phyloP scores from a whole-genome alignment of 2,329 filamentous ascomycete species.

The Diaporthe aspalathi region DNA sequence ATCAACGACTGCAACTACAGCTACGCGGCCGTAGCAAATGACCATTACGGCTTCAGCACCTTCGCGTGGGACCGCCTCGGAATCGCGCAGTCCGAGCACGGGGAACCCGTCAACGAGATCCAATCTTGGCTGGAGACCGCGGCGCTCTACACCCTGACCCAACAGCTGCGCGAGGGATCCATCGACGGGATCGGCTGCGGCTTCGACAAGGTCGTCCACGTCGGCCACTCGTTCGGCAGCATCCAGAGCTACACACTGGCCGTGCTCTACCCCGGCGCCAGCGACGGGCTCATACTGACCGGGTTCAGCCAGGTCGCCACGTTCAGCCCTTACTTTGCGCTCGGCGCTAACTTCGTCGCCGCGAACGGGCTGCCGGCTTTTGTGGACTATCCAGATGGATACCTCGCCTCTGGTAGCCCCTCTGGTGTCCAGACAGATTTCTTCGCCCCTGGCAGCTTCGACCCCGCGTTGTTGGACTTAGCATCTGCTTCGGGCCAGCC shows the following conservation, averaged over 20 bases:
- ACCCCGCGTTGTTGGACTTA: slow-evolving; percentile 61
- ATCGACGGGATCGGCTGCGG: slow-evolving; percentile 2
- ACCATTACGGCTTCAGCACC: slow-evolving; percentile 35
- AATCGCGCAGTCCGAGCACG: slow-evolving; percentile 30
- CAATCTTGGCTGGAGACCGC: slow-evolving; percentile 36
- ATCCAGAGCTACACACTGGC: slow-evolving; percentile 67
- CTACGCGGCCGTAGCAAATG: slow-evolving; percentile 24
- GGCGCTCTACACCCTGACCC: slow-evolving; percentile 31
- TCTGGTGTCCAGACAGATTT: slow-evolving; percentile 64
- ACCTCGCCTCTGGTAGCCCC: slow-evolving; percentile 60
- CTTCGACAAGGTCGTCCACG: slow-evolving; percentile 63
- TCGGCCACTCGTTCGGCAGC: slow-evolving; percentile 74
- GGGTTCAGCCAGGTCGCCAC: slow-evolving; percentile 64
- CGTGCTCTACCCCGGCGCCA: slow-evolving; percentile 61
- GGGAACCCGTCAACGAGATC: slow-evolving; percentile 36
- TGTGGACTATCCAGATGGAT: slow-evolving; percentile 59
- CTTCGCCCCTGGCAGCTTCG: slow-evolving; percentile 65
- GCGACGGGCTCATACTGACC: slow-evolving; percentile 69
- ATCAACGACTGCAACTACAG: slow-evolving; percentile 35
- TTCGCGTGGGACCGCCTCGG: slow-evolving; percentile 37
- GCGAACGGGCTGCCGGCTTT: slow-evolving; percentile 50
- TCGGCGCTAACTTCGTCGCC: slow-evolving; percentile 60
- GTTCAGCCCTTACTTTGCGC: slow-evolving; percentile 57
- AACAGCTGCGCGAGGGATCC: slow-evolving; percentile 28
- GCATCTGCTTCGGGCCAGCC: slow-evolving; percentile 64